Evolutionary conservation across 495 filamentous ascomycete species (phyloP).

Genomic region (Talaromyces borbonicus): DNA sequence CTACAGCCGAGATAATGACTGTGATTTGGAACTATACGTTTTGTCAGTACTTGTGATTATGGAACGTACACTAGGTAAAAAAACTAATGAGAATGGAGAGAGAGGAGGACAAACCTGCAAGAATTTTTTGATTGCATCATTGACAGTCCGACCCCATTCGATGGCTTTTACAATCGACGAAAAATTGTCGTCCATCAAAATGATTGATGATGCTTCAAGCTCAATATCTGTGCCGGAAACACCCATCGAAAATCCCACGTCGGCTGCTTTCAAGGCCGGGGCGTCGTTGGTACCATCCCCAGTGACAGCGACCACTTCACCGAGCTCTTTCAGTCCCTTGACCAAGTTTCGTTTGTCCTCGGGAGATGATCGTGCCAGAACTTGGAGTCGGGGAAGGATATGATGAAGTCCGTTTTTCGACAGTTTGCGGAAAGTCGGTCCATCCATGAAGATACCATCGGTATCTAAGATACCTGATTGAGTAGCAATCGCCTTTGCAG

Average conservation of each 20-base stretch:
- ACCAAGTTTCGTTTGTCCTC: conserved; percentile 65
- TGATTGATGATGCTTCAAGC: conserved; percentile 70
- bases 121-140: conserved; percentile 84
- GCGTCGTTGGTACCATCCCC: conserved; percentile 52
- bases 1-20: conserved; percentile 80
- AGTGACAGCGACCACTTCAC: conserved; percentile 50
- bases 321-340: conserved; percentile 57
- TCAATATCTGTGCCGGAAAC: conserved; percentile 65
- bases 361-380: conserved; percentile 62
- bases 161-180: conserved; percentile 66
- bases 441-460: conserved; percentile 60
- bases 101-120: conserved; percentile 39
- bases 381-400: conserved; percentile 53
- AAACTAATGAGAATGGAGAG: background rate
- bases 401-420: conserved; percentile 41
- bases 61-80: background rate
- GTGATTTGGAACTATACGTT: conserved; percentile 67
- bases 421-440: conserved; percentile 60
- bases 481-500: conserved; percentile 63
- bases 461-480: conserved; percentile 65
- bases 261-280: conserved; percentile 42
- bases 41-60: background rate
- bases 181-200: conserved; percentile 76
- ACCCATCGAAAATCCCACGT: conserved; percentile 43
- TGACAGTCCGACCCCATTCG: conserved; percentile 77